These are phyloP conservation scores for Lupinus albus DNA, from an alignment of 306 rosid species.

Conservation along the genomic window DNA sequence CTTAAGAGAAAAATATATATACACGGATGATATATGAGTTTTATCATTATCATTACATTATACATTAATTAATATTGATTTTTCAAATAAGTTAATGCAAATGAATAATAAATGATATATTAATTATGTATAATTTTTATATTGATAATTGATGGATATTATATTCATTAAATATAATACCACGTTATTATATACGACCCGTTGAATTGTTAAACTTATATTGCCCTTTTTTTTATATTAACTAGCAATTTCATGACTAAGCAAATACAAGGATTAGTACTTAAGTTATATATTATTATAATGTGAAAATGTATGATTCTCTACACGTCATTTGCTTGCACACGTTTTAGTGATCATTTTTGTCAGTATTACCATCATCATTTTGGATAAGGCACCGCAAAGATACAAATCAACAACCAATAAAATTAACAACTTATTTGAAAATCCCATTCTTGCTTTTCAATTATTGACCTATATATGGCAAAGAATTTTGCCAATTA, in stretches of 20 bases:
- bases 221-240: conserved; percentile 1
- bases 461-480: conserved; percentile 45
- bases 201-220: conserved; percentile 19
- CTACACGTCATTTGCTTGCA: conserved; percentile 41
- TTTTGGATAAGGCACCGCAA: conserved; percentile 55
- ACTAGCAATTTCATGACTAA: conserved; percentile 38
- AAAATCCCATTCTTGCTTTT: conserved; percentile 27
- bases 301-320: conserved; percentile 27
- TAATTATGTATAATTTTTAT: too few species aligned
- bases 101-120: too few species aligned
- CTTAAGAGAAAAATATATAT: too few species aligned
- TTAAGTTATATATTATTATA: background rate
- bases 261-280: conserved; percentile 26
- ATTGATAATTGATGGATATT: too few species aligned
- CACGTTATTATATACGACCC: conserved; percentile 13
- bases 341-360: conserved; percentile 35
- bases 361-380: conserved; percentile 38
- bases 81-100: too few species aligned
- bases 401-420: conserved; percentile 3
- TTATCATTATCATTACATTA: too few species aligned
- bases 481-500: conserved; percentile 27
- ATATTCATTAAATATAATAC: too few species aligned
- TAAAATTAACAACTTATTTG: conserved; percentile 33
- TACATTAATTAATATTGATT: too few species aligned
- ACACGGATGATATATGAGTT: too few species aligned